Conservation (phyloP, 1,284 basidiomycete genomes). For the Cryptococcus sp. region DNA sequence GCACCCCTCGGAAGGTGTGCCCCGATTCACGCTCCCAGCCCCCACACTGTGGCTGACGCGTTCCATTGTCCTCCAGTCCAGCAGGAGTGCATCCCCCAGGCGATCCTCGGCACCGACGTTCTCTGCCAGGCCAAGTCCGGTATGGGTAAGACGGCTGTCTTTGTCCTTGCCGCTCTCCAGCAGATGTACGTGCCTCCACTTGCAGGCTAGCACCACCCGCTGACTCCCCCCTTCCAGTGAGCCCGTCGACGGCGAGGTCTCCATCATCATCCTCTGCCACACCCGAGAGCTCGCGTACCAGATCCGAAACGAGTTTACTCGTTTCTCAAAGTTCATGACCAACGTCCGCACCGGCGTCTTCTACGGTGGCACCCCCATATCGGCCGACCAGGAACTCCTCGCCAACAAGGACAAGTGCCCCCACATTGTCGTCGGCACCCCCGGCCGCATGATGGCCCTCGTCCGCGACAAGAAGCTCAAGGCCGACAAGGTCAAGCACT, state of each 20-base stretch:
- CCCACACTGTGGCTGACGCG: not conserved
- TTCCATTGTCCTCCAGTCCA: slow-evolving; percentile 65
- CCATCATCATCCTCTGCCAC: slow-evolving; percentile 96
- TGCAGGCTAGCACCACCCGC: not conserved
- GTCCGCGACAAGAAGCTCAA: slow-evolving; percentile 89
- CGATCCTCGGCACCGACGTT: slow-evolving; percentile 98
- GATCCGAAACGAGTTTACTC: slow-evolving; percentile 99
- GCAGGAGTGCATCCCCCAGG: slow-evolving; percentile 99
- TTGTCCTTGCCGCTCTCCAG: slow-evolving; percentile 95
- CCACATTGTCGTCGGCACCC: slow-evolving; percentile 97
- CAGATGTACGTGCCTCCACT: slow-evolving; percentile 60
- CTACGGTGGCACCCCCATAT: slow-evolving; percentile 94
- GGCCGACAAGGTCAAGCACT: slow-evolving; percentile 93
- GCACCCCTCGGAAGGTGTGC: slow-evolving; percentile 95
- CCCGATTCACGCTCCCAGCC: not conserved
- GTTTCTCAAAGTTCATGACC: slow-evolving; percentile 99
- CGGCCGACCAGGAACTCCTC: slow-evolving; percentile 89
- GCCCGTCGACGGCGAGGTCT: slow-evolving; percentile 96
- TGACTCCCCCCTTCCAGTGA: too few species aligned
- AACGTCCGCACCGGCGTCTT: slow-evolving; percentile 96
- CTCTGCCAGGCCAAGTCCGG: slow-evolving; percentile 99
- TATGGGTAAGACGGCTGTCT: slow-evolving; percentile 99
- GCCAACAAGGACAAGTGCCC: slow-evolving; percentile 98
- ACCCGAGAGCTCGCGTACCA: slow-evolving; percentile 99
- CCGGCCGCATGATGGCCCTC: slow-evolving; percentile 90